Percentiles rank a stretch among this genome's conserved stretches.
These are phyloP conservation scores for Phytopythium montanum DNA, from an alignment of 352 stramenopile genomes.

Conservation along the genomic window DNA sequence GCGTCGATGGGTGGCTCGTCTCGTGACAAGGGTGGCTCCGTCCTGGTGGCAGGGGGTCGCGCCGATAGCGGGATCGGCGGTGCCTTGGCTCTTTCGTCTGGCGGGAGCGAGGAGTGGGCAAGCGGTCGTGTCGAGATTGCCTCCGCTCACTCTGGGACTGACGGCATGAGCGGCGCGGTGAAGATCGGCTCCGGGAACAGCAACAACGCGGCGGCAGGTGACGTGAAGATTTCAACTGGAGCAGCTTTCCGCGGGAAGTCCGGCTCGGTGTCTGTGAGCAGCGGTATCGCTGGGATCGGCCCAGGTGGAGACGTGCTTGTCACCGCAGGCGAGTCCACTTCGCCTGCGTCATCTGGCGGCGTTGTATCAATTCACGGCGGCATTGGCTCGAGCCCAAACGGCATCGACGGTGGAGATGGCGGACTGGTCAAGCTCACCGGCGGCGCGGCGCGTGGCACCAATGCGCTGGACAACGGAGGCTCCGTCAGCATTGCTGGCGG, in stretches of 20 bases:
- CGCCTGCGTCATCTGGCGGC: constrained; percentile 44
- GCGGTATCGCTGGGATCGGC: constrained; percentile 52
- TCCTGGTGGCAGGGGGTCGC: constrained; percentile 46
- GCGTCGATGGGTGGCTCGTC: constrained; percentile 44
- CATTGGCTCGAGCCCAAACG: constrained; percentile 66
- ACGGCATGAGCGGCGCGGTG: constrained; percentile 57
- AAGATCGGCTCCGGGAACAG: constrained; percentile 42
- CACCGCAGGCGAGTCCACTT: constrained; percentile 54
- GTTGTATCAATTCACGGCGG: constrained; percentile 45
- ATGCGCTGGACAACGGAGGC: constrained; percentile 87
- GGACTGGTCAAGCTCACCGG: constrained; percentile 78
- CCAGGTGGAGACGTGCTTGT: constrained; percentile 59
- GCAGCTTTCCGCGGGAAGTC: constrained; percentile 50
- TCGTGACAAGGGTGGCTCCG: constrained; percentile 47
- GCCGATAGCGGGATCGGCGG: constrained; percentile 50
- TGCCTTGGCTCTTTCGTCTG: constrained; percentile 41
- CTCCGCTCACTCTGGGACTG: constrained; percentile 41
- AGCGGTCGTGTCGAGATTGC: constrained; percentile 49
- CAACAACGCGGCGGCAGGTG: constrained; percentile 31
- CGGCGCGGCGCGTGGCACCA: constrained; percentile 86
- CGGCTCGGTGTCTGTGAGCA: constrained; percentile 52
- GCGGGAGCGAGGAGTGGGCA: constrained; percentile 40
- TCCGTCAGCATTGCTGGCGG: constrained; percentile 77
- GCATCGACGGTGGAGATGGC: constrained; percentile 89
- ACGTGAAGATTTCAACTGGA: constrained; percentile 36